Base-by-base conservation (phyloP, 2,329 filamentous ascomycete genomes). In the Lizonia empirigonia region DNA sequence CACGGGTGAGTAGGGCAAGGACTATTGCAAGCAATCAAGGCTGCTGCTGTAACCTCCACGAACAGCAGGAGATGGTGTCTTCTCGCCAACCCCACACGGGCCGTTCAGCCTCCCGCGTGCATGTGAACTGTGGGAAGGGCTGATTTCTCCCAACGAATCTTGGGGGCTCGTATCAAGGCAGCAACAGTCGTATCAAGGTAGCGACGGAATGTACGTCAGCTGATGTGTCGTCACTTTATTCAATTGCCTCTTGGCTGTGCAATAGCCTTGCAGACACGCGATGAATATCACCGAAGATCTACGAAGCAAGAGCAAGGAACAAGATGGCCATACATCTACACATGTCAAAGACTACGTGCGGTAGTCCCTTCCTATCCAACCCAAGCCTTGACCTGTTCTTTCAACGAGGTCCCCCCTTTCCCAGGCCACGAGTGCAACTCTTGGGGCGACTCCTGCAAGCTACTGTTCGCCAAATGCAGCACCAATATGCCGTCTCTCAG, bases 371-470 rank as follows among this genome's bases (percentile, higher is more conserved):
- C n/a, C n/a, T n/a, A n/a, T 22, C 47, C 58, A 29, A 67, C 51
- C 64, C 64, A 72, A 19, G 47, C 60, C 49, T 63, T 62, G 15
- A 71, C 50, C 32, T 62, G 59, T 10, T 66, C 65, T 24, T 50
- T 62, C 8, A 72, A 49, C 15, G n/a, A n/a, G 58, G 34, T 1
- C 37, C 32, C 13, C 7, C 39, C 37, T 30, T 53, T 46, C 2
- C 63, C 65, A 50, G 57, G 49, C 70, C 70, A 73, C 2, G 53
- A 57, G 15, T 62, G 63, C 13, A 55, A 57, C 16, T 62, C 55
- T 36, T 55, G 50, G 4, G 44, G 39, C 8, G 59, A 46, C 13
- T 56, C 62, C 15, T 52, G 44, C 3, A 42, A 10, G 15, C 51
- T 46, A 12, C 41, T 36, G 39, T 47, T 42, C 2, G 37, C 53